These are phyloP conservation scores for Jacaranda copaia DNA, from an alignment of 257 asterid species.

Conservation along the genomic window DNA sequence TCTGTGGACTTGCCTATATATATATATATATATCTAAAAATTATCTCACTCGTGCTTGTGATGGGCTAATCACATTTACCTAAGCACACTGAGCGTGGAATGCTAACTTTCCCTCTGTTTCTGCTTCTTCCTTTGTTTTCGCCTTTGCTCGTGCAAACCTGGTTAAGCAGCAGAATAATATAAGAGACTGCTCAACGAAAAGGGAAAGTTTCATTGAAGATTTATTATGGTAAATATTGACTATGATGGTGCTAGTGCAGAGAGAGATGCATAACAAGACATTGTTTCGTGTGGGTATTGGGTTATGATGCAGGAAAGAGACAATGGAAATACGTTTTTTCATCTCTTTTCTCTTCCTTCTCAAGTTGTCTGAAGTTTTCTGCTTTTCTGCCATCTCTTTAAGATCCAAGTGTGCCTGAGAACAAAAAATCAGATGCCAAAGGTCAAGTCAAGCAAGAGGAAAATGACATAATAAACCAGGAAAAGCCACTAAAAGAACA, in stretches of 20 bases:
- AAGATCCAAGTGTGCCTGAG: slow-evolving; percentile 57
- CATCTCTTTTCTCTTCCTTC: slow-evolving; percentile 63
- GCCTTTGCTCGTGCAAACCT: slow-evolving; percentile 64
- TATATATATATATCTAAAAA: too few relatives aligned
- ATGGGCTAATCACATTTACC: background rate
- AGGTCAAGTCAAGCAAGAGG: background rate
- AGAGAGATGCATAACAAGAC: background rate
- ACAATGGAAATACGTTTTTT: slow-evolving; percentile 50
- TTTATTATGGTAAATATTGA: background rate
- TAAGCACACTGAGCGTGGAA: background rate
- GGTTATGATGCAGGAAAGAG: slow-evolving; percentile 9
- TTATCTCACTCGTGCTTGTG: background rate
- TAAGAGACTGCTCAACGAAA: slow-evolving; percentile 11
- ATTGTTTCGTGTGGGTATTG: background rate
- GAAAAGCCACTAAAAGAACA: background rate
- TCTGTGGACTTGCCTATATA: too few relatives aligned
- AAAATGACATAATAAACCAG: background rate
- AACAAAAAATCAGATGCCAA: slow-evolving; percentile 16
- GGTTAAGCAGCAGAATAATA: slow-evolving; percentile 25
- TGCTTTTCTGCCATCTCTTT: slow-evolving; percentile 57
- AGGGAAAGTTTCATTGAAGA: background rate
- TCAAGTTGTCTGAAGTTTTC: slow-evolving; percentile 43
- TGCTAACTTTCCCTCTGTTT: slow-evolving; percentile 38
- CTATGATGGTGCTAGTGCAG: background rate
- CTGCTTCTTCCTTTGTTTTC: slow-evolving; percentile 50